Conservation (phyloP, 1,284 basidiomycete genomes). For the Rhizoctonia solani region DNA sequence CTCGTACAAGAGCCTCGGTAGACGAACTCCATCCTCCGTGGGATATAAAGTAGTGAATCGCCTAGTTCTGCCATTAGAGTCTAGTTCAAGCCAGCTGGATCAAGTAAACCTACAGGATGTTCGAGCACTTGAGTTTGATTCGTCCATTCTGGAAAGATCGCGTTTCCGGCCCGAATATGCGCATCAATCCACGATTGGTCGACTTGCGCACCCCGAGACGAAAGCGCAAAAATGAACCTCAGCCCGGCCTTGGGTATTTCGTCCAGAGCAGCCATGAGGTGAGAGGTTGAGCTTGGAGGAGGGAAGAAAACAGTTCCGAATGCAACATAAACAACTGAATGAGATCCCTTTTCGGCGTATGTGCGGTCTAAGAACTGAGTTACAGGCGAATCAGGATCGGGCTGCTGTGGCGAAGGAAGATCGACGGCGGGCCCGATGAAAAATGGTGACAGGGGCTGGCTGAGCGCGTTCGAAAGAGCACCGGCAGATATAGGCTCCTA, state of each 20-base stretch:
- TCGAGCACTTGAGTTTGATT: conserved; percentile 18
- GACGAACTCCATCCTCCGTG: conserved; percentile 26
- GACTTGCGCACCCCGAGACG: not conserved
- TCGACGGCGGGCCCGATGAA: conserved; percentile 4
- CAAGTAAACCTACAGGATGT: conserved; percentile 24
- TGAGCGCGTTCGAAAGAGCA: not conserved
- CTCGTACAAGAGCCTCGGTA: conserved; percentile 6
- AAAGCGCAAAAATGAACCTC: not conserved
- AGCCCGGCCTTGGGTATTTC: not conserved
- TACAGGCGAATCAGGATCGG: not conserved
- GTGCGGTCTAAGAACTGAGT: conserved; percentile 24
- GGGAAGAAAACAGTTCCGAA: conserved; percentile 31
- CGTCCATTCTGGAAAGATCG: conserved; percentile 28
- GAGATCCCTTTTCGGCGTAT: conserved; percentile 7
- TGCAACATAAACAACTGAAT: conserved; percentile 23
- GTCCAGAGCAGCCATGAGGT: conserved; percentile 9
- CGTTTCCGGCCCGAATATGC: not conserved
- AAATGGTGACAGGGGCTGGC: not conserved
- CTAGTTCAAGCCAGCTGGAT: no score
- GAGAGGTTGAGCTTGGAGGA: not conserved
- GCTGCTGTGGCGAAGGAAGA: not conserved
- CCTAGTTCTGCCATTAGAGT: no score
- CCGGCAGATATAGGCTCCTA: conserved; percentile 7
- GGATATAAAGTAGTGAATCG: conserved; percentile 24
- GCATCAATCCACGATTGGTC: not conserved